Conservation (phyloP, 1,284 basidiomycete species). For the Neolentinus lepideus region DNA sequence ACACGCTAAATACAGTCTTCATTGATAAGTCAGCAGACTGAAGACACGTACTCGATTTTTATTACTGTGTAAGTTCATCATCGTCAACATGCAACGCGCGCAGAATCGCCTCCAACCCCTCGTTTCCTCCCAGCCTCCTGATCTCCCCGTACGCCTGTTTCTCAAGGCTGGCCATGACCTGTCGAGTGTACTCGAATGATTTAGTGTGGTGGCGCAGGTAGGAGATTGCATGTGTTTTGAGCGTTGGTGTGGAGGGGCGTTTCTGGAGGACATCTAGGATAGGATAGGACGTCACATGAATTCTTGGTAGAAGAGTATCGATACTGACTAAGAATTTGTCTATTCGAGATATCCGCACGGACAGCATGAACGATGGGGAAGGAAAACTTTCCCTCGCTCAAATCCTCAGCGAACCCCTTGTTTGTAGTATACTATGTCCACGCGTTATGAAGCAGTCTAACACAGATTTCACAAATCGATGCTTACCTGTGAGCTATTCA, state of each 20-base stretch:
- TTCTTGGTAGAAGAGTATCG: not conserved
- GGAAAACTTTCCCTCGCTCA: slow-evolving; percentile 95
- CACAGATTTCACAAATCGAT: not conserved
- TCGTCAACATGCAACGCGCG: slow-evolving; percentile 28
- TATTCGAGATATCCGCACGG: slow-evolving; percentile 64
- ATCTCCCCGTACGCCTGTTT: slow-evolving; percentile 50
- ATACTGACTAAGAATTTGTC: slow-evolving; percentile 68
- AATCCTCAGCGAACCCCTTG: slow-evolving; percentile 93
- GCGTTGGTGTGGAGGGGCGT: slow-evolving; percentile 69
- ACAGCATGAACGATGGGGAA: slow-evolving; percentile 93
- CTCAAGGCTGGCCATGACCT: slow-evolving; percentile 53
- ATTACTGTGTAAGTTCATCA: too few species aligned
- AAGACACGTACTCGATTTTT: too few species aligned
- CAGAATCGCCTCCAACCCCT: slow-evolving; percentile 35
- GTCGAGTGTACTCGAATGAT: slow-evolving; percentile 71
- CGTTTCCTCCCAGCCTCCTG: slow-evolving; percentile 51
- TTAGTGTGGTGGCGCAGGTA: slow-evolving; percentile 69
- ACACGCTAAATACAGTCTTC: too few species aligned
- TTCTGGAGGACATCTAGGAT: slow-evolving; percentile 80
- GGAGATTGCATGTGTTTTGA: slow-evolving; percentile 75
- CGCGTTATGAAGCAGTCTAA: slow-evolving; percentile 2
- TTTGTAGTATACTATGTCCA: slow-evolving; percentile 71
- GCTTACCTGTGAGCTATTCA: slow-evolving; percentile 75
- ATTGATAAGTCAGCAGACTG: too few species aligned
- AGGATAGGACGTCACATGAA: slow-evolving; percentile 3